A percentile compares a stretch with the other conserved stretches of the same genome.
Conservation (phyloP, 192 early-diverging fungal species). For the Pecoramyces ruminantium region DNA sequence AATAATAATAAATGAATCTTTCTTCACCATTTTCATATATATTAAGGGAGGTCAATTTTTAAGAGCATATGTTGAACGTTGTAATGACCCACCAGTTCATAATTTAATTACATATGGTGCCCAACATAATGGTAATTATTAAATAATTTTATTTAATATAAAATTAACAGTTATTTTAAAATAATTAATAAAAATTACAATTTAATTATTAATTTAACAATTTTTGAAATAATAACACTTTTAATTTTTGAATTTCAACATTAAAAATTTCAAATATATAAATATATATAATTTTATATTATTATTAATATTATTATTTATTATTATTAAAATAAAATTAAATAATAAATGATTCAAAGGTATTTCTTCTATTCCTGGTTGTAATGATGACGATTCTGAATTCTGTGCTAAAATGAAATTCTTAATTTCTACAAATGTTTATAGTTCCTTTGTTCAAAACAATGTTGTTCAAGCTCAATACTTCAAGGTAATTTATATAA, state of each 20-base stretch:
- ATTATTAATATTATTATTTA: no score
- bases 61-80: constrained; percentile 68
- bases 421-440: constrained; percentile 65
- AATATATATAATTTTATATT: no score
- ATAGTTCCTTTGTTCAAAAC: constrained; percentile 65
- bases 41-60: constrained; percentile 49
- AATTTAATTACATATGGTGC: constrained; percentile 76
- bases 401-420: constrained; percentile 54
- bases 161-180: background rate
- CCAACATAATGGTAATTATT: constrained; percentile 46
- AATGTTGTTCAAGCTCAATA: constrained; percentile 90
- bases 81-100: constrained; percentile 51
- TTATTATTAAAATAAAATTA: background rate
- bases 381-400: constrained; percentile 24
- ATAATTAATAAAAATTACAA: background rate
- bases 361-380: constrained; percentile 66
- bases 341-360: constrained; percentile 10
- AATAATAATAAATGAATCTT: no score
- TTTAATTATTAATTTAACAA: no score
- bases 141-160: background rate
- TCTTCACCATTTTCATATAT: no score
- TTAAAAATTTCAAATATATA: no score
- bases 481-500: constrained; percentile 41
- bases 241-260: no score
- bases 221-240: no score